Evolutionary conservation across 805 yeast genomes (phyloP), one percentile per base, ranked within the genome.

Genomic region (Lipomyces sp.): DNA sequence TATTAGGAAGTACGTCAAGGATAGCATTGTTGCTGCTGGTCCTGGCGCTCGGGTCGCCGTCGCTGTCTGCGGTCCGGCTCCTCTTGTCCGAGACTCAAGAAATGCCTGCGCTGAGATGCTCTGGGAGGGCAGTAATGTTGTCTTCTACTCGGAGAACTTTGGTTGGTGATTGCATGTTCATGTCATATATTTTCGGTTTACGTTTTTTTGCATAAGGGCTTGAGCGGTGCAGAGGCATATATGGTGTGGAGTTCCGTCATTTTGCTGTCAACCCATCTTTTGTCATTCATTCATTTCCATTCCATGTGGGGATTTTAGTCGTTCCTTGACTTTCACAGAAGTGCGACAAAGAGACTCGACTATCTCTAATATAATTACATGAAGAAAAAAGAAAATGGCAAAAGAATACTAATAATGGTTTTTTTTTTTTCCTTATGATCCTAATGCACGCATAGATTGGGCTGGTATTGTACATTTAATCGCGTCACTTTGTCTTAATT

Each of bases 11-110:
- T 63, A 73, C 55, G 67, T 75, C 32, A 59, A 63, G 54, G 69
- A 70, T 32, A 57, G 65, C 63, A 65, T 67, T 59, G 69, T 65
- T 7, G 72, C 69, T 45, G 66, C 69, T 13, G 69, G 71, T 65
- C 71, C 69, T 50, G 71, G 71, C 32, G 69, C 71, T 57, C 62
- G 54, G 32, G 71, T 53, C 53, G 72, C 65, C 54, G 72, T 75
- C 34, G 76, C 74, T 39, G 70, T 71, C 33, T 75, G 77, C 64
- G 77, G 77, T 10, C 77, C 77, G 2, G 74, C 74, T 57, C 73
- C 73, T 37, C 72, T 75, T 32, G 65, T 75, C 57, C 69, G 75
- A 30, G 73, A 71, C 53, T 72, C 73, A 6, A 66, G 76, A 15
- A 75, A 75, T 57, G 69, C 71, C 13, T 71, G 69, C n/a, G 71